Evolutionary conservation across 768 basidiomycete species (phyloP).

Genomic region (Hortiboletus campestris): DNA sequence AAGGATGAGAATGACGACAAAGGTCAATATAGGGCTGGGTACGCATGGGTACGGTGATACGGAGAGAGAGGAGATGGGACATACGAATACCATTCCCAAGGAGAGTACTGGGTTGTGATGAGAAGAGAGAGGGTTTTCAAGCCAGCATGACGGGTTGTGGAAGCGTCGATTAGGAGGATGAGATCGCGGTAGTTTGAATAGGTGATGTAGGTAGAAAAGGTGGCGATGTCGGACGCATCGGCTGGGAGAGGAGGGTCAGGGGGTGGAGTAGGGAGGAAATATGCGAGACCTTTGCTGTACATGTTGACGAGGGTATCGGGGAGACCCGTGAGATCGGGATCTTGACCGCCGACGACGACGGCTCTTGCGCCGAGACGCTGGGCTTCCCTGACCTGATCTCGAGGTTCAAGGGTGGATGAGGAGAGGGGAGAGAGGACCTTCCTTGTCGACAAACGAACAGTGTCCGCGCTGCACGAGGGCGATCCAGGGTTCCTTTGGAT

Average conservation of each 20-base stretch:
- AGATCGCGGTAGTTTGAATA: slow-evolving; percentile 77
- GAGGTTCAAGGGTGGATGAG: background rate
- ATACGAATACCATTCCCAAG: slow-evolving; percentile 93
- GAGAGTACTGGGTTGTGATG: slow-evolving; percentile 75
- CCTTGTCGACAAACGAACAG: slow-evolving; percentile 92
- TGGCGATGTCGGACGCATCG: slow-evolving; percentile 81
- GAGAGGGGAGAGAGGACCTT: slow-evolving; percentile 36
- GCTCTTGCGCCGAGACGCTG: slow-evolving; percentile 75
- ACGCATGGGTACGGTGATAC: slow-evolving; percentile 8
- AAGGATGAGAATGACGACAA: slow-evolving; percentile 83
- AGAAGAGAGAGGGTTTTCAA: slow-evolving; percentile 71
- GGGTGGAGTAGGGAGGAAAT: slow-evolving; percentile 1
- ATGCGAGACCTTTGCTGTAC: slow-evolving; percentile 81
- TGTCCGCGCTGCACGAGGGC: slow-evolving; percentile 86
- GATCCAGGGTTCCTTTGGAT: slow-evolving; percentile 75
- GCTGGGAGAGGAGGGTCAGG: slow-evolving; percentile 40
- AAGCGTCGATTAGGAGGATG: slow-evolving; percentile 62
- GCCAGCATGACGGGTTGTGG: slow-evolving; percentile 79
- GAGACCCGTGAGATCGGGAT: slow-evolving; percentile 59
- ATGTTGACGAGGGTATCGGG: slow-evolving; percentile 84
- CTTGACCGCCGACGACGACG: slow-evolving; percentile 88
- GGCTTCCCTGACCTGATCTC: slow-evolving; percentile 50
- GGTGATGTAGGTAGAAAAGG: slow-evolving; percentile 86
- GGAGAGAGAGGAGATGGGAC: slow-evolving; percentile 21
- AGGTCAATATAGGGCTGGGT: slow-evolving; percentile 76